A percentile compares a stretch with the other conserved stretches of the same genome.
Conservation (phyloP, 306 rosid genomes). For the Malus sieversii region DNA sequence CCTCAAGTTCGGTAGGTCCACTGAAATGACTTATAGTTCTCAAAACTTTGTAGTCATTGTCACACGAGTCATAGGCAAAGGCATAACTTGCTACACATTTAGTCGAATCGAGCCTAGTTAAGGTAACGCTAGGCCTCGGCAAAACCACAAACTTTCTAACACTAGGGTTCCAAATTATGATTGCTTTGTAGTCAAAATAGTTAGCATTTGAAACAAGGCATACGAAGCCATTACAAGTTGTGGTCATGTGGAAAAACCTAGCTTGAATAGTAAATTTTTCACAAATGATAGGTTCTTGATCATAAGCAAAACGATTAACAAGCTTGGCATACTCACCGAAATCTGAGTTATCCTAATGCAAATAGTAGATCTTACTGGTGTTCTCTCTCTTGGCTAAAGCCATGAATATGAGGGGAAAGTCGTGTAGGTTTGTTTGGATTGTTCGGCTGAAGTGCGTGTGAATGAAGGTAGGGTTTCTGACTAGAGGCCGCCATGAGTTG, state of each 20-base stretch:
- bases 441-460: background rate
- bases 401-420: background rate
- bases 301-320: background rate
- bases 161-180: background rate
- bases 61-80: background rate
- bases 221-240: background rate
- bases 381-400: background rate
- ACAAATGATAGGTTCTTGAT: too few relatives aligned
- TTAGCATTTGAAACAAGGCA: background rate
- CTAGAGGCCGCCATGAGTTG: background rate
- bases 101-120: too few relatives aligned
- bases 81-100: background rate
- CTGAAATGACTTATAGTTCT: background rate
- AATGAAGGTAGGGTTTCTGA: background rate
- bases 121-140: background rate
- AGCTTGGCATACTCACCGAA: background rate
- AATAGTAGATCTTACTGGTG: background rate
- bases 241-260: too few relatives aligned
- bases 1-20: background rate
- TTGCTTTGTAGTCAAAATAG: background rate
- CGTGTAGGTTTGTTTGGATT: background rate
- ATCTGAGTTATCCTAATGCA: background rate
- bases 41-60: constrained; percentile 1
- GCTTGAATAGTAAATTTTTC: too few relatives aligned
- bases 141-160: background rate